phyloP scores from a whole-genome alignment of 768 basidiomycete species.

The Hypholoma sublateritium region DNA sequence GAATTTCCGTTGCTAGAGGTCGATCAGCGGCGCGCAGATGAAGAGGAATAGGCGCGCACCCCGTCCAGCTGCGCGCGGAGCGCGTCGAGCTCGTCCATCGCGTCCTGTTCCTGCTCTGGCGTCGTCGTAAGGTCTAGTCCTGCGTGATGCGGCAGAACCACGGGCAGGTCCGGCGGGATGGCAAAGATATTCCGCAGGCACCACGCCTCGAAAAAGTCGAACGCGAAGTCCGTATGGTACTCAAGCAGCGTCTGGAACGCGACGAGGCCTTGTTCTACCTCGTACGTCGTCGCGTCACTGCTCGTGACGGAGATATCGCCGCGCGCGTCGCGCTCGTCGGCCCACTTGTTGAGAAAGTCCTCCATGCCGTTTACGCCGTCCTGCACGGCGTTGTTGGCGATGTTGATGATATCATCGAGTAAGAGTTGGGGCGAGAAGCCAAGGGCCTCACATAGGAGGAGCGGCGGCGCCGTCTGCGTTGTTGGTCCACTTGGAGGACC shows the following conservation, averaged over 20 bases:
- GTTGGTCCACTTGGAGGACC: too few species aligned
- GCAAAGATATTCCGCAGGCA: conserved; percentile 85
- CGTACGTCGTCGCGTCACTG: conserved; percentile 61
- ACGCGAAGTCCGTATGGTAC: conserved; percentile 85
- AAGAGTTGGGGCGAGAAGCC: conserved; percentile 84
- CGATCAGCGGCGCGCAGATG: neutral
- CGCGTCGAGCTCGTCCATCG: conserved; percentile 68
- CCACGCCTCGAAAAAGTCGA: conserved; percentile 93
- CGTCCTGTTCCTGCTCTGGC: conserved; percentile 55
- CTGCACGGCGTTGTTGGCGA: conserved; percentile 75
- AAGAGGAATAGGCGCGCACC: conserved; percentile 41
- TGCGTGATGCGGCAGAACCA: conserved; percentile 77
- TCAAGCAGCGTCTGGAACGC: conserved; percentile 88
- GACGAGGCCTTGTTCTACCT: conserved; percentile 78
- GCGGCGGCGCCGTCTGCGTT: conserved; percentile 23
- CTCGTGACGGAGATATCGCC: conserved; percentile 29
- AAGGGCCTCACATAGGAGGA: conserved; percentile 70
- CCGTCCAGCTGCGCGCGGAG: conserved; percentile 66
- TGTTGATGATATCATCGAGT: conserved; percentile 85
- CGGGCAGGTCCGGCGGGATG: conserved; percentile 63
- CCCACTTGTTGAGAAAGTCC: conserved; percentile 73
- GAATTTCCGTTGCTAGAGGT: conserved; percentile 62
- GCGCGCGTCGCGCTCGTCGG: conserved; percentile 56
- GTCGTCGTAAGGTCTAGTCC: conserved; percentile 64
- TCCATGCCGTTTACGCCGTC: conserved; percentile 81